Percentiles rank a stretch among this genome's conserved stretches.
Evolutionary conservation across 371 early-diverging fungal species (phyloP).

Genomic region (Mortierella sp.): DNA sequence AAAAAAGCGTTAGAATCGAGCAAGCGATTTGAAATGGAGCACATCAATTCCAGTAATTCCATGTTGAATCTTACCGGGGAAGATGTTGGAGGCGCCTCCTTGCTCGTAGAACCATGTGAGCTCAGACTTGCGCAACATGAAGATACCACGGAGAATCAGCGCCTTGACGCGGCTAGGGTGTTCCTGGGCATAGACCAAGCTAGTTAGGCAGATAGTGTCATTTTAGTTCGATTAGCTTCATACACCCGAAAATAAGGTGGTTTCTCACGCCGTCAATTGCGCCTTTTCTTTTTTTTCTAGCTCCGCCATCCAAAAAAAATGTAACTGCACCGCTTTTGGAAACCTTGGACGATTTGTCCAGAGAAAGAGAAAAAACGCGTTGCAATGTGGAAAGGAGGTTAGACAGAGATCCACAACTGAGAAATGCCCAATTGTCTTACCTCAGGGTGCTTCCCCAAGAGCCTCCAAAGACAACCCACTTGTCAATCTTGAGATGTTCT

Average conservation of each 20-base stretch:
- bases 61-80: constrained; percentile 59
- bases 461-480: constrained; percentile 79
- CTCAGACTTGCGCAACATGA: constrained; percentile 66
- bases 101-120: constrained; percentile 74
- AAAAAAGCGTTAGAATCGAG: not conserved
- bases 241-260: too few species aligned
- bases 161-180: constrained; percentile 70
- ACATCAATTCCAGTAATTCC: not conserved
- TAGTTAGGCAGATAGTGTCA: constrained; percentile 35
- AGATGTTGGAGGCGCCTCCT: constrained; percentile 66
- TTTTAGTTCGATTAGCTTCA: constrained; percentile 20
- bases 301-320: not conserved
- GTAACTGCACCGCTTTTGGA: constrained; percentile 21
- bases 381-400: not conserved
- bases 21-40: not conserved
- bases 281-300: not conserved
- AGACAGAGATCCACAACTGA: too few species aligned
- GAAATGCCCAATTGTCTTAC: constrained; percentile 10
- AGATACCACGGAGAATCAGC: constrained; percentile 75
- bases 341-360: not conserved
- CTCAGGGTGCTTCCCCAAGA: constrained; percentile 60
- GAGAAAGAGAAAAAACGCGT: too few species aligned
- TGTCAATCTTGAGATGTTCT: constrained; percentile 66
- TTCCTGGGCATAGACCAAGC: constrained; percentile 71
- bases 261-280: constrained; percentile 12